A percentile compares a stretch with the other conserved stretches of the same genome.
phyloP scores from a whole-genome alignment of 192 early-diverging fungal genomes.

The Haplosporangium gracile region DNA sequence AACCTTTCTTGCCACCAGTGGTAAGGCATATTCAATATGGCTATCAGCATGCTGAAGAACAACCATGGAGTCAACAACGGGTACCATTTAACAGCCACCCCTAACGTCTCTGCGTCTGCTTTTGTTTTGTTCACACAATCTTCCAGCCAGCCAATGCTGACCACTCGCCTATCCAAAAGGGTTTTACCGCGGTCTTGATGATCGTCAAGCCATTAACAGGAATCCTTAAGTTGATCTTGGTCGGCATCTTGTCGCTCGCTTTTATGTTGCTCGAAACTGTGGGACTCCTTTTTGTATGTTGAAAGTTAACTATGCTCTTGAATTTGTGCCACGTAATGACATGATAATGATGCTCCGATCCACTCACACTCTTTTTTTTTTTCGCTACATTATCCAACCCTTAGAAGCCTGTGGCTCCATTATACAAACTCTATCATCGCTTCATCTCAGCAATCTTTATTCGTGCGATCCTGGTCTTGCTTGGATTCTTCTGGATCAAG shows the following conservation, averaged over 20 bases:
- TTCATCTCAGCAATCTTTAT: constrained; percentile 56
- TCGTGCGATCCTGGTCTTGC: constrained; percentile 71
- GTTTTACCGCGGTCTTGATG: constrained; percentile 47
- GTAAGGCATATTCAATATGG: constrained; percentile 50
- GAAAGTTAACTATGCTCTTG: background rate
- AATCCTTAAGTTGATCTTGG: constrained; percentile 55
- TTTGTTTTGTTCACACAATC: too few relatives aligned
- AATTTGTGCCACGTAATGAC: background rate
- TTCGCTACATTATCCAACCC: background rate
- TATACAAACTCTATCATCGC: constrained; percentile 56
- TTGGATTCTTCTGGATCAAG: constrained; percentile 84
- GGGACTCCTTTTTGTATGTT: constrained; percentile 60
- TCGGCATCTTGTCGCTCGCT: constrained; percentile 45
- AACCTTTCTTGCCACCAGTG: constrained; percentile 86
- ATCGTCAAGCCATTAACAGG: constrained; percentile 63
- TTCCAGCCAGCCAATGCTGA: constrained; percentile 64
- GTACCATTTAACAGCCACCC: too few relatives aligned
- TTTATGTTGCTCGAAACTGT: constrained; percentile 60
- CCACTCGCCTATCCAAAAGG: constrained; percentile 46
- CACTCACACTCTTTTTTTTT: background rate
- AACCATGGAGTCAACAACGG: too few relatives aligned
- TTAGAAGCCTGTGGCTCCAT: constrained; percentile 45
- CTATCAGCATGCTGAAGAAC: background rate
- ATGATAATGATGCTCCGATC: background rate
- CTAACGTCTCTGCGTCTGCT: too few relatives aligned